Base-by-base conservation (phyloP, 345 rosid species). In the Jatropha curcas region DNA sequence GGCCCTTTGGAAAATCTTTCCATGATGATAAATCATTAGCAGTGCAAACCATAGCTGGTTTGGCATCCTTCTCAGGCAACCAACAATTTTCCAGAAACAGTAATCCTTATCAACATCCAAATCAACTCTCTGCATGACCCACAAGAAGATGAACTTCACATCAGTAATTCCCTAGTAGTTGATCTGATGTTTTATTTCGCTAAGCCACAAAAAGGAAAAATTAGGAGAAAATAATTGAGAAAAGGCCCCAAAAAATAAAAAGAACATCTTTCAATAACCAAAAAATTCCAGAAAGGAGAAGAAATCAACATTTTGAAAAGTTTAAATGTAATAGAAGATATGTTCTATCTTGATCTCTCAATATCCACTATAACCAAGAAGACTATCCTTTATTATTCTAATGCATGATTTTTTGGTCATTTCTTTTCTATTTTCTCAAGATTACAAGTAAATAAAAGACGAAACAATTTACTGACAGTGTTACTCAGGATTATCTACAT, bases 1-100 rank as follows among this genome's bases (percentile, higher is more conserved):
- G 98, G 74, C 99, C 99, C 82, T 91, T 96, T 4, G 98, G 99
- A 61, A 96, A 96, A 74, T 87, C 89, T 78, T 90, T 89, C 98
- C 98, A 93, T 73, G 75, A 88, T 77, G 93, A 92, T 74, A 93
- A 82, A 79, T 93, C 93, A 76, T 86, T 75, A 65, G 88, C 87
- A 72, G 95, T 88, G 85, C 84, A 81, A 83, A 93, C 91, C 99
- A 96, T 96, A 82, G 95, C 92, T 96, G 90, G 88, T 81, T 90
- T 88, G 88, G 98, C 99, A 96, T 93, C 87, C 84, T 90, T 88
- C 88, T 81, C 88, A 91, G 85, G 87, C 87, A 77, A 70, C 85
- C 80, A 28, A 79, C 82, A 71, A 70, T 70, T 69, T 67, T 80
- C 60, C 82, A 67, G 50, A 70, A 51, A 71, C 77, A 61, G 67